Base-by-base conservation (phyloP, 2,329 filamentous ascomycete genomes). In the Canariomyces notabilis region DNA sequence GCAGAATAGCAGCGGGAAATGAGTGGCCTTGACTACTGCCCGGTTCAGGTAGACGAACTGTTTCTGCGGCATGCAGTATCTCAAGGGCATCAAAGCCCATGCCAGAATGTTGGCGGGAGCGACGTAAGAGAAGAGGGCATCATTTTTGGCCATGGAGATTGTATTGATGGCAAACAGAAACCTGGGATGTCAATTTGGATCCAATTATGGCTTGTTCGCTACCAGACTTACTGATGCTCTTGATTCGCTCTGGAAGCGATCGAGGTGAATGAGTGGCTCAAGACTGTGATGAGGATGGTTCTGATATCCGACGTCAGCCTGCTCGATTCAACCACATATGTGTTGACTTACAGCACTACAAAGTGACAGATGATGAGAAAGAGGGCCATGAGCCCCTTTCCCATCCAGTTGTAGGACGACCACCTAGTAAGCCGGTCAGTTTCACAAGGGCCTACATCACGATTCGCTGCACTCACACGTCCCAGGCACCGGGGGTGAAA, bases 91-190 rank as follows among this genome's bases (percentile, higher is more conserved):
- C 21, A 95, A 72, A 0, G 91, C 62, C 91, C 90, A 97, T 1
- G 88, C 90, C 52, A 96, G 77, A 22, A 96, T 85, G 61, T 97
- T 97, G 12, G 87, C 85, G 0, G 91, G 91, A 1, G 91, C 87
- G 50, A 96, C 80, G 62, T 96, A 96, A 3, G 89, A 94, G 71
- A 97, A 97, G 0, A 96, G 72, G 0, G 89, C 87, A 63, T 97
- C 91, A n/a, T 93, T 95, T 66, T 96, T 97, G 55, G 96, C 91
- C 87, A 95, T 94, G 4, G 89, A 94, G 40, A 96, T 95, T 4
- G 91, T 94, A 62, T 96, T 97, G 64, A 97, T 89, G 0, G 91
- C 91, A 61, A 97, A 96, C 2, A 96, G 69, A 62, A 95, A 96
- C 49, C 75, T 79, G 41, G 16, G 1, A 9, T 7, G 37, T 53